Evolutionary conservation across 805 yeast genomes (phyloP).

Genomic region (Clavispora vitiphila): DNA sequence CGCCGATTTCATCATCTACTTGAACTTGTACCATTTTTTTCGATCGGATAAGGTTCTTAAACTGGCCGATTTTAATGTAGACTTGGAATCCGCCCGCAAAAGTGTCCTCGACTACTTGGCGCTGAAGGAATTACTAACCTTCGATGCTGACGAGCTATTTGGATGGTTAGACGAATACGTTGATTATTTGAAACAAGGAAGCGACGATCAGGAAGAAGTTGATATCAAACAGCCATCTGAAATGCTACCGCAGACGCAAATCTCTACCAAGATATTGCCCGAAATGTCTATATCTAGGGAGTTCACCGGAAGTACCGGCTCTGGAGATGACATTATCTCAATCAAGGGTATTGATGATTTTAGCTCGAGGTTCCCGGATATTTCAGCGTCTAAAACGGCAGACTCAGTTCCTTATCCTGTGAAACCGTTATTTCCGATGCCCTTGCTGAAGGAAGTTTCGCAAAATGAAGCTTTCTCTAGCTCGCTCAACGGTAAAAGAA

Average conservation of each 20-base stretch:
- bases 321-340: neutral
- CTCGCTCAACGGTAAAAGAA: no score
- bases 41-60: conserved; percentile 23
- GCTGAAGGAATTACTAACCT: conserved; percentile 25
- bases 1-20: conserved; percentile 37
- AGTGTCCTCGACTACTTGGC: conserved; percentile 26
- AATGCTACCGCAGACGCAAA: neutral
- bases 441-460: neutral
- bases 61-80: conserved; percentile 17
- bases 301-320: neutral
- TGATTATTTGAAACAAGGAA: conserved; percentile 24
- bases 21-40: conserved; percentile 39
- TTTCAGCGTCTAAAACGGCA: neutral
- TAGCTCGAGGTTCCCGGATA: conserved; percentile 11
- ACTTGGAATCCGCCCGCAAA: conserved; percentile 17
- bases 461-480: neutral
- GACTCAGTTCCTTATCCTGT: neutral
- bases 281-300: neutral
- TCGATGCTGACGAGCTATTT: conserved; percentile 32
- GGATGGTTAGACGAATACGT: conserved; percentile 37
- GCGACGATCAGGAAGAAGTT: neutral
- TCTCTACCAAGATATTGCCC: neutral
- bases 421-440: neutral
- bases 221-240: neutral
- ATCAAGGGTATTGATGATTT: conserved; percentile 9